phyloP scores from a whole-genome alignment of 2,329 filamentous ascomycete genomes.

The Hypoxylon sp. region DNA sequence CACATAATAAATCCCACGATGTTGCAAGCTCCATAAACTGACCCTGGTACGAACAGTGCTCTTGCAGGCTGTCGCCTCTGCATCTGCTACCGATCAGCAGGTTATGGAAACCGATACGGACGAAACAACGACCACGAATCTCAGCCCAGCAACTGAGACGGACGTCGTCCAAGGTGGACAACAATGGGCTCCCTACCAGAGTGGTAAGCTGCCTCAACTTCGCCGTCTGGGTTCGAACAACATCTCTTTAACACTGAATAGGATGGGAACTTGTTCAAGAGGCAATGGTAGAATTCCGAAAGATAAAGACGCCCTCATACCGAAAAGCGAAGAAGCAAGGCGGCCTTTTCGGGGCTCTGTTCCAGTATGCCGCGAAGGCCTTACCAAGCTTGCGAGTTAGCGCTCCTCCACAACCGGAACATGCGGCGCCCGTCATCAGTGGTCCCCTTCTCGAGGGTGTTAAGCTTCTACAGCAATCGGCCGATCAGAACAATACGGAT shows the following conservation, averaged over 20 bases:
- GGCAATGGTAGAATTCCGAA: constrained; percentile 64
- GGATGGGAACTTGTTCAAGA: constrained; percentile 67
- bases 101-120: constrained; percentile 43
- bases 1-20: constrained; percentile 15
- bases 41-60: constrained; percentile 47
- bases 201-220: constrained; percentile 45
- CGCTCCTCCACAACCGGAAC: constrained; percentile 59
- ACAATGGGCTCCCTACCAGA: constrained; percentile 53
- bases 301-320: constrained; percentile 62
- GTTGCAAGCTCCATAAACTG: constrained; percentile 16
- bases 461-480: constrained; percentile 65
- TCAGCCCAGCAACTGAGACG: constrained; percentile 46
- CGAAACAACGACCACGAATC: constrained; percentile 39
- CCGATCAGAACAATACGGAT: constrained; percentile 75
- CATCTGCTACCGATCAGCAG: constrained; percentile 50
- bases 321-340: constrained; percentile 60
- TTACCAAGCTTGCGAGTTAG: constrained; percentile 65
- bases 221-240: neutral
- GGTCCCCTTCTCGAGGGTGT: constrained; percentile 65
- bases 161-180: constrained; percentile 46
- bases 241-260: constrained; percentile 46
- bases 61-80: constrained; percentile 49
- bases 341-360: constrained; percentile 59
- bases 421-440: constrained; percentile 54
- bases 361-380: constrained; percentile 62